Percentiles rank a stretch among this genome's conserved stretches.
These are phyloP conservation scores for Medicago ruthenica DNA, from an alignment of 306 rosid genomes.

Conservation along the genomic window DNA sequence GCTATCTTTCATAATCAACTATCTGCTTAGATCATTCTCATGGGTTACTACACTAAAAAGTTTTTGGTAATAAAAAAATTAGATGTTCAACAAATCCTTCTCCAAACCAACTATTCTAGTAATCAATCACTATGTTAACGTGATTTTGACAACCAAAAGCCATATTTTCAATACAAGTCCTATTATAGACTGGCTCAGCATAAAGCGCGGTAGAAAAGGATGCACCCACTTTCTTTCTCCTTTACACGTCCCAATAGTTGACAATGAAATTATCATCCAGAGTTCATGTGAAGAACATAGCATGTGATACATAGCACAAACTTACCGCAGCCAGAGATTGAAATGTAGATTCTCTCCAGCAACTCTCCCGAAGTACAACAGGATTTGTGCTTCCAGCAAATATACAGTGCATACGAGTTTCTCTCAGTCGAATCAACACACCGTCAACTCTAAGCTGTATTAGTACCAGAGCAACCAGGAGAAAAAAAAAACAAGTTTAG, in stretches of 20 bases:
- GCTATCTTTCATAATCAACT: slow-evolving; percentile 4
- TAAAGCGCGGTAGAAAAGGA: slow-evolving; percentile 10
- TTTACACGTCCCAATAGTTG: background rate
- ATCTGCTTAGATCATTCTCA: slow-evolving; percentile 24
- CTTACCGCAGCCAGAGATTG: slow-evolving; percentile 83
- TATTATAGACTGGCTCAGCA: slow-evolving; percentile 15
- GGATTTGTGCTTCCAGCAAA: slow-evolving; percentile 67
- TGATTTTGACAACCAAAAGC: background rate
- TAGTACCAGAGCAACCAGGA: slow-evolving; percentile 39
- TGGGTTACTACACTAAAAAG: background rate
- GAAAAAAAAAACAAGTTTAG: background rate
- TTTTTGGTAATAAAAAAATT: slow-evolving; percentile 12
- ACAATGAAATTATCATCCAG: slow-evolving; percentile 22
- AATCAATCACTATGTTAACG: background rate
- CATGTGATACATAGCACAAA: slow-evolving; percentile 34
- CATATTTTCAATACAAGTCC: slow-evolving; percentile 16
- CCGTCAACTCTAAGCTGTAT: slow-evolving; percentile 98
- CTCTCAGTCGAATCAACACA: slow-evolving; percentile 89
- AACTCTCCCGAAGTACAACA: slow-evolving; percentile 77
- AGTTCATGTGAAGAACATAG: slow-evolving; percentile 21
- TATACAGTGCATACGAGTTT: slow-evolving; percentile 90
- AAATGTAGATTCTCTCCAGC: slow-evolving; percentile 97
- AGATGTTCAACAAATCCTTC: background rate
- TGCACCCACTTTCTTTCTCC: slow-evolving; percentile 5
- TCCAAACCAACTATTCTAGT: background rate